Evolutionary conservation across 2,329 filamentous ascomycete genomes (phyloP).

Genomic region (Calcarisporium arbuscula): DNA sequence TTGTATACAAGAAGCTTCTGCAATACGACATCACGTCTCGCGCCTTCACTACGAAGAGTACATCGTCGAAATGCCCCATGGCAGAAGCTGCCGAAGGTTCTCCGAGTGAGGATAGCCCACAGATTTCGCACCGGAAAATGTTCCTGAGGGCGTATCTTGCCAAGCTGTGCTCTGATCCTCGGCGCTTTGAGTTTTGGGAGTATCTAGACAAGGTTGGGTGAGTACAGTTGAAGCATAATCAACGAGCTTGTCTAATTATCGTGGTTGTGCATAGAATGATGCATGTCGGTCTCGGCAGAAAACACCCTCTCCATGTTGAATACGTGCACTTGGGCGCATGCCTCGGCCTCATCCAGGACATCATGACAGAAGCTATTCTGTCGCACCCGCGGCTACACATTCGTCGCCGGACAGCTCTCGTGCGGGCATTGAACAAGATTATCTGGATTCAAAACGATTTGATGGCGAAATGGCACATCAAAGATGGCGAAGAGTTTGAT

Average conservation of each 20-base stretch:
- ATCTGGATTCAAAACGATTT: conserved; percentile 87
- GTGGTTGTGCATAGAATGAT: conserved; percentile 49
- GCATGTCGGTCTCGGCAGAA: conserved; percentile 70
- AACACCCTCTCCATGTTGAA: conserved; percentile 69
- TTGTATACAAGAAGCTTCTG: conserved; percentile 76
- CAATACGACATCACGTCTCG: conserved; percentile 77
- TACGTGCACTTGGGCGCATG: conserved; percentile 72
- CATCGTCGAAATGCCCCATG: conserved; percentile 60
- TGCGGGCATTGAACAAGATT: conserved; percentile 72
- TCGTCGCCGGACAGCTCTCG: conserved; percentile 62
- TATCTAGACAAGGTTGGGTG: conserved; percentile 78
- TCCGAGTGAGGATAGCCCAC: conserved; percentile 63
- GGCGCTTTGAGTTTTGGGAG: conserved; percentile 72
- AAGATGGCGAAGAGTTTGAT: conserved; percentile 58
- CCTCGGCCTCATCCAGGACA: conserved; percentile 70
- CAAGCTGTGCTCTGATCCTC: conserved; percentile 68
- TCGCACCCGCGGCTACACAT: conserved; percentile 62
- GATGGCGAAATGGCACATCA: conserved; percentile 75
- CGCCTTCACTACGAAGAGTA: conserved; percentile 60
- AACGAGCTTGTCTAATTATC: too few species aligned
- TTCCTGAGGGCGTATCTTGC: conserved; percentile 70
- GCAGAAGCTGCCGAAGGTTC: too few species aligned
- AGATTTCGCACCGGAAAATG: conserved; percentile 72
- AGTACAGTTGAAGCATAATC: too few species aligned
- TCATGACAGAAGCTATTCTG: conserved; percentile 70